A percentile compares a stretch with the other conserved stretches of the same genome.
phyloP scores from a whole-genome alignment of 2,329 filamentous ascomycete genomes.

The Teratosphaeriaceae sp. region DNA sequence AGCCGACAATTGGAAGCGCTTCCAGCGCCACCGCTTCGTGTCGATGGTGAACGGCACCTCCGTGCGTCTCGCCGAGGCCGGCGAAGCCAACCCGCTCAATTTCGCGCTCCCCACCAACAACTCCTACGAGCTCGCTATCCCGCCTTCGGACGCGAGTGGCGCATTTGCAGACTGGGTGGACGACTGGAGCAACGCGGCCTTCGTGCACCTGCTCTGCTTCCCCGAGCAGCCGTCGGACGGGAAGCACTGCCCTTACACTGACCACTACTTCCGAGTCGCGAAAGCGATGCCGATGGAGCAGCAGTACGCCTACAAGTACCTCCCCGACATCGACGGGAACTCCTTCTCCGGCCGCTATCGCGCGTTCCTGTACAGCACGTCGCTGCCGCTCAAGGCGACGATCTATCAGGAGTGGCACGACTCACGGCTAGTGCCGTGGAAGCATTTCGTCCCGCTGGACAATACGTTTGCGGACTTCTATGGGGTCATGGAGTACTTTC shows the following conservation, averaged over 20 bases:
- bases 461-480: slow-evolving; percentile 66
- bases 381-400: slow-evolving; percentile 69
- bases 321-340: slow-evolving; percentile 71
- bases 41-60: slow-evolving; percentile 64
- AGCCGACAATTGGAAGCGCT: slow-evolving; percentile 59
- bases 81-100: slow-evolving; percentile 30
- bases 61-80: slow-evolving; percentile 44
- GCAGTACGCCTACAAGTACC: slow-evolving; percentile 54
- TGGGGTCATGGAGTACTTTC: slow-evolving; percentile 67
- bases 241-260: slow-evolving; percentile 40
- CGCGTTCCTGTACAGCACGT: slow-evolving; percentile 59
- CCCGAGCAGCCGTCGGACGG: slow-evolving; percentile 17
- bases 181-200: slow-evolving; percentile 35
- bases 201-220: slow-evolving; percentile 40
- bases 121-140: slow-evolving; percentile 32
- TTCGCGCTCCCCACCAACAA: slow-evolving; percentile 33
- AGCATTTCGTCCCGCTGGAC: slow-evolving; percentile 76
- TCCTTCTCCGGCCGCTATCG: slow-evolving; percentile 35
- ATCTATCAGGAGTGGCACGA: slow-evolving; percentile 80
- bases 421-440: slow-evolving; percentile 61
- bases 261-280: slow-evolving; percentile 32
- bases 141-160: slow-evolving; percentile 7
- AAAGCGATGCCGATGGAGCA: slow-evolving; percentile 31
- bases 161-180: slow-evolving; percentile 32
- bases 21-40: slow-evolving; percentile 70